Conservation (phyloP, 2,329 filamentous ascomycete species). For the Exophiala spinifera region DNA sequence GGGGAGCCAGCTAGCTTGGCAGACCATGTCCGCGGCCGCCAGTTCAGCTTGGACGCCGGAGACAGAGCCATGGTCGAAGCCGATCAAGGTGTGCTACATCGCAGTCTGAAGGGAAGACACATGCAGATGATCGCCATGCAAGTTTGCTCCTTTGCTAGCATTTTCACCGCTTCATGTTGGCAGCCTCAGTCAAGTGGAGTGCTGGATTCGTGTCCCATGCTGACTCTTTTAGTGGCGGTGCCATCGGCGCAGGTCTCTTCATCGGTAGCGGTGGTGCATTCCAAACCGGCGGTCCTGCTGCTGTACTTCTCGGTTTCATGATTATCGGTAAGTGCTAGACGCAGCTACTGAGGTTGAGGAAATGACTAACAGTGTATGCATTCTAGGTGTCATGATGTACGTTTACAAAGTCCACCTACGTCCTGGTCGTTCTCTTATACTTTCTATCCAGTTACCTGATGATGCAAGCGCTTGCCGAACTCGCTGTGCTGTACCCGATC, state of each 20-base stretch:
- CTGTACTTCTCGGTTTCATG: slow-evolving; percentile 44
- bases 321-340: slow-evolving; percentile 46
- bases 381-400: slow-evolving; percentile 49
- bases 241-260: slow-evolving; percentile 42
- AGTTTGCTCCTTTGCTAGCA: background rate
- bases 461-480: slow-evolving; percentile 58
- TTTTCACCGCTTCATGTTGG: background rate
- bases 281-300: slow-evolving; percentile 37
- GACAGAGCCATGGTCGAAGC: slow-evolving; percentile 14
- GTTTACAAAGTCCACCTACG: background rate
- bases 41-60: slow-evolving; percentile 28
- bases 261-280: slow-evolving; percentile 40
- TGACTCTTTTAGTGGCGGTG: slow-evolving; percentile 19
- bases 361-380: background rate
- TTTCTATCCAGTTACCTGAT: slow-evolving; percentile 40
- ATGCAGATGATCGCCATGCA: slow-evolving; percentile 42
- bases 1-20: background rate
- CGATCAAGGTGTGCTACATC: slow-evolving; percentile 23
- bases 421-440: no score
- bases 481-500: slow-evolving; percentile 61
- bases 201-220: slow-evolving; percentile 8
- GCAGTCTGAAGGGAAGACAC: slow-evolving; percentile 23
- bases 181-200: background rate
- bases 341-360: slow-evolving; percentile 1
- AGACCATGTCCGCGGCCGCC: slow-evolving; percentile 21